These are phyloP conservation scores for Elsinoe batatas DNA, from an alignment of 2,329 filamentous ascomycete species.

Conservation along the genomic window DNA sequence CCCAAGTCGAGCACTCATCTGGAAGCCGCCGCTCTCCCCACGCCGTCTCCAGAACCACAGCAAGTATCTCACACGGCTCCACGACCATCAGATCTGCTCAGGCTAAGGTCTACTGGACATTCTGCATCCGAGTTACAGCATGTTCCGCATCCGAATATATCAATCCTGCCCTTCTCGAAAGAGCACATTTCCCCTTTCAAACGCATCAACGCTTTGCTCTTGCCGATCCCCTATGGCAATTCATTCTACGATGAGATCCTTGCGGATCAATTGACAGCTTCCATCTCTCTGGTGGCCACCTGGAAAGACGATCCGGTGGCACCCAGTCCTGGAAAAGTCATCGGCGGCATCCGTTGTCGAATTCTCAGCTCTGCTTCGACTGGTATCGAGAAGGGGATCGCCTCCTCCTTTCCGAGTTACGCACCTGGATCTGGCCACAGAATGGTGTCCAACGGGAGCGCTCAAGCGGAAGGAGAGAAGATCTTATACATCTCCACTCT, in stretches of 20 bases:
- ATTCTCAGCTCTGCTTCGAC: conserved; percentile 25
- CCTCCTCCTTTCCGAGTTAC: conserved; percentile 5
- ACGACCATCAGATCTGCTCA: background rate
- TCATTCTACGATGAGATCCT: conserved; percentile 53
- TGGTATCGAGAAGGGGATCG: background rate
- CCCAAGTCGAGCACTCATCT: background rate
- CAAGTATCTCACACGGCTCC: background rate
- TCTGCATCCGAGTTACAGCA: conserved; percentile 12
- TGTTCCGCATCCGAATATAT: conserved; percentile 39
- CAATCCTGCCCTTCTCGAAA: conserved; percentile 43
- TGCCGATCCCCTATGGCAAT: conserved; percentile 52
- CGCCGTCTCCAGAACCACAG: conserved; percentile 11
- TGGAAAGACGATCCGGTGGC: conserved; percentile 40
- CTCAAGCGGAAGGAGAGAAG: conserved; percentile 16
- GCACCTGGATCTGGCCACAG: background rate
- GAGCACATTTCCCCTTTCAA: conserved; percentile 47
- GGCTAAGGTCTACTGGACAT: background rate
- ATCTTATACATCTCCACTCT: conserved; percentile 54
- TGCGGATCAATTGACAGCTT: conserved; percentile 41
- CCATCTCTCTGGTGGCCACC: conserved; percentile 49
- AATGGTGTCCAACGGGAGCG: background rate
- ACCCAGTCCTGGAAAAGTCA: conserved; percentile 27
- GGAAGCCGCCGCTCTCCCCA: background rate
- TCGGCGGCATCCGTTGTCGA: conserved; percentile 40
- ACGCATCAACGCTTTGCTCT: conserved; percentile 47